Evolutionary conservation across 176 grass and related monocot genomes (phyloP), one percentile per base, ranked within the genome.

Genomic region (Tillandsia fasciculata): DNA sequence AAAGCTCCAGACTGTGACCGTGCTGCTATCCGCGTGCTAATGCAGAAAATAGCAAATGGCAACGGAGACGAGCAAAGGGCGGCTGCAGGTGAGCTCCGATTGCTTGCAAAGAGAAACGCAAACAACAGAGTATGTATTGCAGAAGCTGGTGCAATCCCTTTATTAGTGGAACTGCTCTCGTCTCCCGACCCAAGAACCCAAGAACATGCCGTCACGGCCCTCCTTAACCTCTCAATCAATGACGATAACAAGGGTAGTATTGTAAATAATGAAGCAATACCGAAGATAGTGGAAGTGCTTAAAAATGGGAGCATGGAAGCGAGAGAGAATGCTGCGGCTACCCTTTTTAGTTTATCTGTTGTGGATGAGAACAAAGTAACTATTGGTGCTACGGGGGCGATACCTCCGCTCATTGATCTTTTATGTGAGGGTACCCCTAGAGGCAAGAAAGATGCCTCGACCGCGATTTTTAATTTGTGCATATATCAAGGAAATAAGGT

Each of bases 401-500:
- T 99, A 81, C 87, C 94, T 83, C 79, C 84, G 8, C 84, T 99
- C 50, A 84, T 99, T 64, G 74, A 80, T 77, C 90, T 99, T 65
- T 69, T 99, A 49, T 82, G 86, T 24, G 67, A 90, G 50, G 94
- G 94, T 3, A 99, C 84, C 70, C 87, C 90, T 23, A 84, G 94
- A 76, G 94, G 94, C 6, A 93, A 99, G 89, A 99, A 93, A 75
- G 94, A 99, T 75, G 94, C 90, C 17, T 89, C 94, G 51, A 99
- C 89, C 0, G 94, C 94, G 12, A 99, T 99, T 66, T 99, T 93
- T 69, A 99, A 93, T 66, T 74, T 99, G 17, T 99, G 94, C 76
- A 88, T 99, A 79, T 90, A 93, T 69, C 82, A 86, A 66, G 89
- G 94, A 29, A 99, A 99, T 63, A 93, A 93, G 82, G 67, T 90